Percentiles rank a stretch among this genome's conserved stretches.
Evolutionary conservation across 192 early-diverging fungal species (phyloP).

Genomic region (Coemansia sp.): DNA sequence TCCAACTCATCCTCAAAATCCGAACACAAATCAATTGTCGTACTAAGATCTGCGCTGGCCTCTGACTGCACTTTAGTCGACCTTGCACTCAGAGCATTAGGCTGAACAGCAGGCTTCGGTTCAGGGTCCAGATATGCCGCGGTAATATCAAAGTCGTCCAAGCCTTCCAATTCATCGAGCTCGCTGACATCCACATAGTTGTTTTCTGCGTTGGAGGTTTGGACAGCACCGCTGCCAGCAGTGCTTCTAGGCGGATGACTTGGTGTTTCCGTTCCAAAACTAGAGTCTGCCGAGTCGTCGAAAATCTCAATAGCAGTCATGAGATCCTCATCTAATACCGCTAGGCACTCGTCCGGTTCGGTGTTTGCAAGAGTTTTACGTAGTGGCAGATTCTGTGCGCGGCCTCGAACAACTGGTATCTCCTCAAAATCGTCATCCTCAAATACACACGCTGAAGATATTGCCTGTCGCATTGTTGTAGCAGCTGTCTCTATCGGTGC

Average conservation of each 20-base stretch:
- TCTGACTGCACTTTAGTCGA: background rate
- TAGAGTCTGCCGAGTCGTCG: conserved; percentile 10
- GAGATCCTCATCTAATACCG: conserved; percentile 17
- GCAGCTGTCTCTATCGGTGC: background rate
- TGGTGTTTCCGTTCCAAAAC: background rate
- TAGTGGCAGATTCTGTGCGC: background rate
- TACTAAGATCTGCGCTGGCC: background rate
- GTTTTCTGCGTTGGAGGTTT: background rate
- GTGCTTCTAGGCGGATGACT: background rate
- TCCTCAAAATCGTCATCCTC: conserved; percentile 4
- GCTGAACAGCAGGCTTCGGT: background rate
- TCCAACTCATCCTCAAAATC: conserved; percentile 22
- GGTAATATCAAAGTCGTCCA: conserved; percentile 4
- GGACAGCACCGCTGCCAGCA: background rate
- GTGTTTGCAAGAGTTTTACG: background rate
- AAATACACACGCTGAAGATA: background rate
- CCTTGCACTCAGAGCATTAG: background rate
- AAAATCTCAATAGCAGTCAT: conserved; percentile 34
- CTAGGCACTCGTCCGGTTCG: conserved; percentile 8
- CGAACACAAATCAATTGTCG: conserved; percentile 23
- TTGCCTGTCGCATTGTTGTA: background rate
- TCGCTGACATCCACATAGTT: background rate
- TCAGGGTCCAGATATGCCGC: background rate
- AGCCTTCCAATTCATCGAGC: background rate
- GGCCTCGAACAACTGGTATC: background rate